phyloP scores from a whole-genome alignment of 1,284 basidiomycete genomes.

The Boletus semigastroideus region DNA sequence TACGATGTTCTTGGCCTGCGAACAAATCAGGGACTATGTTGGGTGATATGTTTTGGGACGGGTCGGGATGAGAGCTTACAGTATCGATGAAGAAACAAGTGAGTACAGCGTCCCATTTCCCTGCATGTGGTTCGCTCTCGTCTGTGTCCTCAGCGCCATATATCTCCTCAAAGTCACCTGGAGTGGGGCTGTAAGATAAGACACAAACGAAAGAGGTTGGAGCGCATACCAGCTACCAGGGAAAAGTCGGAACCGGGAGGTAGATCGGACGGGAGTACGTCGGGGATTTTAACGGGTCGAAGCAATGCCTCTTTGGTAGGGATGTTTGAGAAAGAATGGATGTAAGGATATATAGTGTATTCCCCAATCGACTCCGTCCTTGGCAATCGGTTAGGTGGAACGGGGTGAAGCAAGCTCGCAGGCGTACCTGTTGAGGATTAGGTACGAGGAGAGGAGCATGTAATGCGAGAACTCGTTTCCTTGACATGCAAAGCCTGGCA shows the following conservation, averaged over 20 bases:
- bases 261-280: slow-evolving; percentile 76
- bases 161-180: slow-evolving; percentile 91
- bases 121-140: slow-evolving; percentile 63
- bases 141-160: slow-evolving; percentile 61
- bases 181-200: not conserved
- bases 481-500: slow-evolving; percentile 78
- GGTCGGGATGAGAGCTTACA: slow-evolving; percentile 41
- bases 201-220: not conserved
- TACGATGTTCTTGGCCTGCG: slow-evolving; percentile 87
- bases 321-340: slow-evolving; percentile 88
- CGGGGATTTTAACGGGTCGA: slow-evolving; percentile 72
- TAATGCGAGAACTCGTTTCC: slow-evolving; percentile 95
- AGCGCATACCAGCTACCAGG: slow-evolving; percentile 71
- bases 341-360: slow-evolving; percentile 82
- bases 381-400: not conserved
- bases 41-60: not conserved
- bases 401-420: not conserved
- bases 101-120: slow-evolving; percentile 84
- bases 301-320: slow-evolving; percentile 62
- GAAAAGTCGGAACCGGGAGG: slow-evolving; percentile 70
- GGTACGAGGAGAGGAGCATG: slow-evolving; percentile 85
- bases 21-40: slow-evolving; percentile 4
- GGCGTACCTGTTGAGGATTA: slow-evolving; percentile 73
- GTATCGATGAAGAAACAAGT: slow-evolving; percentile 99
- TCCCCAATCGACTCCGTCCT: slow-evolving; percentile 69